Conservation (phyloP, 768 basidiomycete genomes). For the Kwoniella bestiolae region DNA sequence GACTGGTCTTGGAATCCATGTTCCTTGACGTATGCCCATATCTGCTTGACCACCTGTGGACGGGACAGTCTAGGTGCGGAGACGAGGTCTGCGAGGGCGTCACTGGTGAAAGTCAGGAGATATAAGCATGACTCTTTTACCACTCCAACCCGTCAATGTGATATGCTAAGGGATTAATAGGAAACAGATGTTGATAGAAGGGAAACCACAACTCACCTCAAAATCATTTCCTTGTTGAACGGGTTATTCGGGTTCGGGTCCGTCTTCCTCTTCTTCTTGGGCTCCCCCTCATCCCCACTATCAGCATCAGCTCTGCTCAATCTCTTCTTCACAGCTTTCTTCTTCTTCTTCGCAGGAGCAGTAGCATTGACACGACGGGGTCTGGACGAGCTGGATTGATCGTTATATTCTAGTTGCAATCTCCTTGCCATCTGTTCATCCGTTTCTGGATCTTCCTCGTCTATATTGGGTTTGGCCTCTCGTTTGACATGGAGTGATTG, state of each 20-base stretch:
- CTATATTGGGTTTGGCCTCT: conserved; percentile 18
- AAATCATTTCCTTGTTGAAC: conserved; percentile 62
- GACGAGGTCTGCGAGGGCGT: conserved; percentile 73
- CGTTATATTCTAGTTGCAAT: conserved; percentile 71
- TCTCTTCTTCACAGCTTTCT: conserved; percentile 48
- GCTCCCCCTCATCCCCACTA: conserved; percentile 37
- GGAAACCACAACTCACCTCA: conserved; percentile 58
- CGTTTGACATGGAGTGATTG: conserved; percentile 29
- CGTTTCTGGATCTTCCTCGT: conserved; percentile 62
- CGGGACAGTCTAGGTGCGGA: conserved; percentile 73
- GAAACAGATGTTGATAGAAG: too few relatives aligned
- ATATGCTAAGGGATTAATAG: too few relatives aligned
- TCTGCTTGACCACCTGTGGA: conserved; percentile 84
- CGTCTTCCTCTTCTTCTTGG: conserved; percentile 63
- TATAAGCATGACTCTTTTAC: not conserved
- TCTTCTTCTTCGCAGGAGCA: conserved; percentile 28
- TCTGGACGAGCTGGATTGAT: conserved; percentile 39
- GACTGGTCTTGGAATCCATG: conserved; percentile 81
- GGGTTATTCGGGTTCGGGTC: conserved; percentile 40
- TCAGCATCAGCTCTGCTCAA: conserved; percentile 53
- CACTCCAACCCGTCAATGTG: too few relatives aligned
- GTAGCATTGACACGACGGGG: conserved; percentile 58
- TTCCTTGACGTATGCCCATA: conserved; percentile 87
- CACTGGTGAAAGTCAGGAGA: conserved; percentile 60
- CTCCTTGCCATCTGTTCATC: conserved; percentile 75